Conservation (phyloP, 345 rosid genomes). For the Eutrema japonicum region DNA sequence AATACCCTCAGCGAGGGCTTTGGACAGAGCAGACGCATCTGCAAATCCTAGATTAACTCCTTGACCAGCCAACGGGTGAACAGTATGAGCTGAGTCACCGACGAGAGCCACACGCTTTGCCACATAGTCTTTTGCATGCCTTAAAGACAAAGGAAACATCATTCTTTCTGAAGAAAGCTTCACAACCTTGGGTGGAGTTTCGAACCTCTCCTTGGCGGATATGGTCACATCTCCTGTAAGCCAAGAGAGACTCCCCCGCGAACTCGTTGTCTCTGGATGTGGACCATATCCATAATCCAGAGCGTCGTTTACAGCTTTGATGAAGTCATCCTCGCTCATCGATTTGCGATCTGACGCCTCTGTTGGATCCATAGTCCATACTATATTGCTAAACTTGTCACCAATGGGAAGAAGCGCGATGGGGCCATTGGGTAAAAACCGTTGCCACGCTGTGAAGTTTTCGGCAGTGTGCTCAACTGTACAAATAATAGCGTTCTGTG, state of each 20-base stretch:
- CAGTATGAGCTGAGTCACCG: slow-evolving; percentile 96
- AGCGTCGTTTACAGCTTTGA: slow-evolving; percentile 78
- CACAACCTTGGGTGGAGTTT: slow-evolving; percentile 75
- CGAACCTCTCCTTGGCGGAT: slow-evolving; percentile 65
- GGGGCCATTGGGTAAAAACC: slow-evolving; percentile 92
- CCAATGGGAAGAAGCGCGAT: slow-evolving; percentile 88
- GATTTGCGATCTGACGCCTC: slow-evolving; percentile 66
- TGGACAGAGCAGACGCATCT: slow-evolving; percentile 79
- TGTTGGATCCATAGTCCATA: slow-evolving; percentile 90
- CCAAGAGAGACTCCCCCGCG: slow-evolving; percentile 61
- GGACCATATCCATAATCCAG: slow-evolving; percentile 85
- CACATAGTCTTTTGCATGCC: slow-evolving; percentile 73
- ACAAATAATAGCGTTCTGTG: slow-evolving; percentile 90
- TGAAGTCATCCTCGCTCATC: slow-evolving; percentile 79
- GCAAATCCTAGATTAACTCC: slow-evolving; percentile 96
- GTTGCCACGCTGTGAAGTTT: slow-evolving; percentile 86
- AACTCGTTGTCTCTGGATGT: slow-evolving; percentile 66
- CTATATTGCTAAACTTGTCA: slow-evolving; percentile 87
- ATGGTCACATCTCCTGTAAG: slow-evolving; percentile 49
- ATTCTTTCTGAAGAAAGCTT: slow-evolving; percentile 80
- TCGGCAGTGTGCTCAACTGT: slow-evolving; percentile 80
- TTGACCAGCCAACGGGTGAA: slow-evolving; percentile 97
- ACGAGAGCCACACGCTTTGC: slow-evolving; percentile 70
- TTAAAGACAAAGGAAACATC: slow-evolving; percentile 86
- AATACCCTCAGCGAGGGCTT: slow-evolving; percentile 68